phyloP scores from a whole-genome alignment of 306 rosid species.

The Lotus japonicus region DNA sequence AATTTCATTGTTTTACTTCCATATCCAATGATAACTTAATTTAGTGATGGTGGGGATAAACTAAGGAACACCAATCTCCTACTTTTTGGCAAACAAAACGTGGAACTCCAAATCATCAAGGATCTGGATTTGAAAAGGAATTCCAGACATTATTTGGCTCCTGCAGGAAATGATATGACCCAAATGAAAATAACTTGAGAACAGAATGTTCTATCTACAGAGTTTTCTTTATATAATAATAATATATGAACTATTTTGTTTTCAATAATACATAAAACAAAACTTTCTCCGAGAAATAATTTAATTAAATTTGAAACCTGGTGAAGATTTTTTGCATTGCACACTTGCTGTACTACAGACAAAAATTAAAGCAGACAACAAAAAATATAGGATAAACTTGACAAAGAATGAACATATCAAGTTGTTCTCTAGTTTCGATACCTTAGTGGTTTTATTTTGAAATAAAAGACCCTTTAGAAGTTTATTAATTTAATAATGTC shows the following conservation, averaged over 20 bases:
- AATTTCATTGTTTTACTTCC: too few relatives aligned
- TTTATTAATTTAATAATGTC: too few relatives aligned
- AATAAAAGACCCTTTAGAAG: too few relatives aligned
- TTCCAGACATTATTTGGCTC: neutral
- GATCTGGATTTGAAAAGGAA: neutral
- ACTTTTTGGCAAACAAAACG: neutral
- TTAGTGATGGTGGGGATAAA: neutral
- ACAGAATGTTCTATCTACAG: constrained; percentile 4
- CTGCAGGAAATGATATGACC: neutral
- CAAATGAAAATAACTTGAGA: neutral
- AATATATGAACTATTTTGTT: neutral
- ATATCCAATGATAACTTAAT: too few relatives aligned
- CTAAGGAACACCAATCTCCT: neutral
- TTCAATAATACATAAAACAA: neutral
- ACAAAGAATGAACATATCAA: too few relatives aligned
- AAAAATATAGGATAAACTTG: too few relatives aligned
- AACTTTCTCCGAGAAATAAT: neutral
- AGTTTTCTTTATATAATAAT: neutral
- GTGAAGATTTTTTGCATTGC: neutral
- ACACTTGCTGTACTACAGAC: neutral
- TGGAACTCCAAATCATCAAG: neutral
- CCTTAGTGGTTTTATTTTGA: too few relatives aligned
- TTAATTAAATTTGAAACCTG: neutral
- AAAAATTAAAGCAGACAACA: neutral
- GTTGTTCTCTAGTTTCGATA: too few relatives aligned